Evolutionary conservation across 129 eudicot genomes (phyloP).

Genomic region (Deinandra increscens): DNA sequence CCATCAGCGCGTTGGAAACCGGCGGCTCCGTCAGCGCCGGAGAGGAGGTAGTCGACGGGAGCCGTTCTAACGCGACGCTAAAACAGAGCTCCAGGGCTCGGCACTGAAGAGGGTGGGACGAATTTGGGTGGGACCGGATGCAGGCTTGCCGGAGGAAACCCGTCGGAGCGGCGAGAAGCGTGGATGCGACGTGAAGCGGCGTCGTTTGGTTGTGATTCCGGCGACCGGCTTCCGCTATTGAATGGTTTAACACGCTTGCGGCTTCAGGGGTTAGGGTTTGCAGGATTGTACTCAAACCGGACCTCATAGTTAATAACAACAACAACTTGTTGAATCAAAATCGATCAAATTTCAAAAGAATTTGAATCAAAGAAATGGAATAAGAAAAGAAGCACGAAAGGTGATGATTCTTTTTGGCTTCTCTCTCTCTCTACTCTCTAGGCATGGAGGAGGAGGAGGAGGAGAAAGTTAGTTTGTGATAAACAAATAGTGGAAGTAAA

Average conservation of each 20-base stretch:
- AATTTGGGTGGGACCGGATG: constrained; percentile 85
- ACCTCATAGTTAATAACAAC: constrained; percentile 35
- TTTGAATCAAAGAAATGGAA: background rate
- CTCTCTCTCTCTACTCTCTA: background rate
- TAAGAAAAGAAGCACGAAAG: constrained; percentile 4
- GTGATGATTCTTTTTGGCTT: constrained; percentile 23
- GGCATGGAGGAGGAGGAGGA: constrained; percentile 26
- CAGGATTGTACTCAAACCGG: constrained; percentile 28
- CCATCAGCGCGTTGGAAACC: constrained; percentile 86
- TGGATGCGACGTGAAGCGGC: constrained; percentile 95
- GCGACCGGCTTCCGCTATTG: constrained; percentile 84
- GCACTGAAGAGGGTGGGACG: constrained; percentile 89
- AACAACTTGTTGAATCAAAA: background rate
- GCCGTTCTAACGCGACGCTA: constrained; percentile 79
- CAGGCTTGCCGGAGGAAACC: constrained; percentile 84
- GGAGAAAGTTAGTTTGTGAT: background rate
- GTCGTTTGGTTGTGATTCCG: constrained; percentile 95
- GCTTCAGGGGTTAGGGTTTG: constrained; percentile 59
- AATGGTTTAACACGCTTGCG: constrained; percentile 59
- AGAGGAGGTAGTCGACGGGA: constrained; percentile 50
- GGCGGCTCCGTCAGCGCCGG: constrained; percentile 62
- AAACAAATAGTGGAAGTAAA: constrained; percentile 20
- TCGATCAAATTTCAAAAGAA: background rate
- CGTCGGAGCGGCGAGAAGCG: constrained; percentile 74
- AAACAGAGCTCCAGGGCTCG: constrained; percentile 92